A percentile compares a stretch with the other conserved stretches of the same genome.
Evolutionary conservation across 23 red algal genomes (phyloP).

Genomic region (Gracilaria caudata): DNA sequence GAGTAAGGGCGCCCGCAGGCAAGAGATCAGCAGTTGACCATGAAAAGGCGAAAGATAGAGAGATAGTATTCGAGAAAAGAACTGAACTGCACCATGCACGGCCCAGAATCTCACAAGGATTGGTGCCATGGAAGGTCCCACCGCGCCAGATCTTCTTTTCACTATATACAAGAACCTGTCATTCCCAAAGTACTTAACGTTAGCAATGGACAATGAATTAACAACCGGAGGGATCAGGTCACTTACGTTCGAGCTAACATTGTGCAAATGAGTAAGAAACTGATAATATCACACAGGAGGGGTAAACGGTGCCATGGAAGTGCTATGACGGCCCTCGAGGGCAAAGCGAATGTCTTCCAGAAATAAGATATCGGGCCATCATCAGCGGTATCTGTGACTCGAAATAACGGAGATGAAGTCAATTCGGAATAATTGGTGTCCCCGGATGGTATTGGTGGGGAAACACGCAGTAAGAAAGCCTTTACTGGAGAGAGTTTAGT

Average conservation of each 20-base stretch:
- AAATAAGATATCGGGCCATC: not conserved
- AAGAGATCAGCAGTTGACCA: not conserved
- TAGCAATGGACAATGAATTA: not conserved
- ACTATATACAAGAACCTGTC: conserved; percentile 27
- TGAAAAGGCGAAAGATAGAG: conserved; percentile 26
- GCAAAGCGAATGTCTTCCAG: not conserved
- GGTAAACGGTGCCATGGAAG: not conserved
- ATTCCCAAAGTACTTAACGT: not conserved
- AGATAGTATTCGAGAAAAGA: conserved; percentile 3
- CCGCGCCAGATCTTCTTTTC: conserved; percentile 3
- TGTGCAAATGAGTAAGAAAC: conserved; percentile 16
- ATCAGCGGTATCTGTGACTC: not conserved
- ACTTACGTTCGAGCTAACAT: conserved; percentile 26
- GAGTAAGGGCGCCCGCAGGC: not conserved
- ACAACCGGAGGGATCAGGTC: not conserved
- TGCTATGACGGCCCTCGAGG: not conserved
- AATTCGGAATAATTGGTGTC: not conserved
- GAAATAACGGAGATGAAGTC: not conserved
- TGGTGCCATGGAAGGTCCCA: conserved; percentile 25
- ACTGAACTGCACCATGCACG: conserved; percentile 11
- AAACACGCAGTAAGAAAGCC: not conserved
- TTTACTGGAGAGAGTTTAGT: not conserved
- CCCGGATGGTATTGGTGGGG: not conserved
- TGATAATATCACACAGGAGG: not conserved
- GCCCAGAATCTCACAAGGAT: conserved; percentile 31